Conservation (phyloP, 768 basidiomycete species). For the Clitopilus passeckerianus region DNA sequence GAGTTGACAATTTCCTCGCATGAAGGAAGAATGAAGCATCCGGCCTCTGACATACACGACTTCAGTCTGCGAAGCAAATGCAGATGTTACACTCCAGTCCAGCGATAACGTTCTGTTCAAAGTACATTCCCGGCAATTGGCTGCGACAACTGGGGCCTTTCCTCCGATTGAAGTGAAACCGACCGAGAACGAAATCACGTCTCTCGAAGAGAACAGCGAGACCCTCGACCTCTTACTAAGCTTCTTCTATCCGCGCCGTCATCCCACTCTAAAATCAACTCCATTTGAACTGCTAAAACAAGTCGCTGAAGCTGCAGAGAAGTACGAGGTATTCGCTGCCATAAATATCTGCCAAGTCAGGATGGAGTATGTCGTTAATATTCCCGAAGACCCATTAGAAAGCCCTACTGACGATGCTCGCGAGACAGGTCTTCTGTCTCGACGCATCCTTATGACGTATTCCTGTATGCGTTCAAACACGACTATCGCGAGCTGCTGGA, state of each 20-base stretch:
- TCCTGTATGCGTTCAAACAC: background rate
- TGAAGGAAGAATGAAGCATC: too few relatives aligned
- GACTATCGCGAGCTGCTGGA: background rate
- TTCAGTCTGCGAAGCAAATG: background rate
- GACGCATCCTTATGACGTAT: background rate
- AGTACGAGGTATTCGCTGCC: background rate
- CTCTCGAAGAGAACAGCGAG: background rate
- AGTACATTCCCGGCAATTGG: background rate
- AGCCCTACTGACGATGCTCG: background rate
- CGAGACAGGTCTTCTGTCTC: background rate
- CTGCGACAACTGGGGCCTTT: background rate
- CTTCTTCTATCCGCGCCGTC: background rate
- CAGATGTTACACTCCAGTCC: background rate
- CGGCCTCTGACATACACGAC: background rate
- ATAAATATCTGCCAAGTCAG: background rate
- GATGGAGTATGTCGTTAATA: background rate
- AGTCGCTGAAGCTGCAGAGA: background rate
- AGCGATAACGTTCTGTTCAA: background rate
- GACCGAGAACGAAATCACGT: background rate
- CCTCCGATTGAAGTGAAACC: background rate
- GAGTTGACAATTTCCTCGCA: too few relatives aligned
- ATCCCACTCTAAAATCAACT: background rate
- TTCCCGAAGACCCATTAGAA: background rate
- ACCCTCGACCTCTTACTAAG: background rate
- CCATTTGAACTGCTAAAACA: background rate